Evolutionary conservation across 2,329 filamentous ascomycete species (phyloP).

Genomic region (Alternaria triticimaculans): DNA sequence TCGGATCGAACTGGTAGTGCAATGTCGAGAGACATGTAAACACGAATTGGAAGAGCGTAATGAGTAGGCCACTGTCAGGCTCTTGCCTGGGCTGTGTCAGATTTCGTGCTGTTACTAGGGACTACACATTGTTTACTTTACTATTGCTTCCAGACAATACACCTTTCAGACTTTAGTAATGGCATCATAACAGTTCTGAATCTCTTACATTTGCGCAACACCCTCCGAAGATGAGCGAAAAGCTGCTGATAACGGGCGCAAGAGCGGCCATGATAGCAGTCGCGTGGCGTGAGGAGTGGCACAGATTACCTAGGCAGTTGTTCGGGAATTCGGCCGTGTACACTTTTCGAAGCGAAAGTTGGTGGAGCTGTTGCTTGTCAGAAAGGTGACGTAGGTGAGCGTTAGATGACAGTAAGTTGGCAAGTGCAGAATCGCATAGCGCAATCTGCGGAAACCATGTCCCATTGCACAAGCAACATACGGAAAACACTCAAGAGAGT

Average conservation of each 20-base stretch:
- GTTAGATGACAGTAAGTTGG: neutral
- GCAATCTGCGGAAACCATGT: neutral
- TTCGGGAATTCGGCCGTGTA: neutral
- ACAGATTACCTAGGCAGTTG: neutral
- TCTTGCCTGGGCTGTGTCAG: slow-evolving; percentile 67
- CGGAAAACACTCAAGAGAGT: slow-evolving; percentile 1
- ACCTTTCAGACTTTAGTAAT: slow-evolving; percentile 63
- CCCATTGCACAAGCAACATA: neutral
- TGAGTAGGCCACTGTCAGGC: slow-evolving; percentile 79
- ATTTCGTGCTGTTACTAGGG: neutral
- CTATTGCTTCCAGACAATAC: slow-evolving; percentile 93
- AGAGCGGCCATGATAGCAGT: slow-evolving; percentile 39
- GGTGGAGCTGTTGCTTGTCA: slow-evolving; percentile 2
- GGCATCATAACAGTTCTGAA: neutral
- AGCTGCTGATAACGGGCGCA: slow-evolving; percentile 61
- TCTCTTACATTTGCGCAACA: slow-evolving; percentile 85
- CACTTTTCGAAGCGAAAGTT: neutral
- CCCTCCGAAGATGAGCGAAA: slow-evolving; percentile 89
- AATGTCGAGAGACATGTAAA: slow-evolving; percentile 68
- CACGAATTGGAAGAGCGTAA: slow-evolving; percentile 59
- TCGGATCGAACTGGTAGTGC: slow-evolving; percentile 55
- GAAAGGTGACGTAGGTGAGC: slow-evolving; percentile 3
- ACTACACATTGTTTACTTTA: slow-evolving; percentile 72
- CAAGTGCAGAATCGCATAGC: neutral
- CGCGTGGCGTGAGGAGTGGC: neutral